Base-by-base conservation (phyloP, 768 basidiomycete genomes). In the Trametes elegans region DNA sequence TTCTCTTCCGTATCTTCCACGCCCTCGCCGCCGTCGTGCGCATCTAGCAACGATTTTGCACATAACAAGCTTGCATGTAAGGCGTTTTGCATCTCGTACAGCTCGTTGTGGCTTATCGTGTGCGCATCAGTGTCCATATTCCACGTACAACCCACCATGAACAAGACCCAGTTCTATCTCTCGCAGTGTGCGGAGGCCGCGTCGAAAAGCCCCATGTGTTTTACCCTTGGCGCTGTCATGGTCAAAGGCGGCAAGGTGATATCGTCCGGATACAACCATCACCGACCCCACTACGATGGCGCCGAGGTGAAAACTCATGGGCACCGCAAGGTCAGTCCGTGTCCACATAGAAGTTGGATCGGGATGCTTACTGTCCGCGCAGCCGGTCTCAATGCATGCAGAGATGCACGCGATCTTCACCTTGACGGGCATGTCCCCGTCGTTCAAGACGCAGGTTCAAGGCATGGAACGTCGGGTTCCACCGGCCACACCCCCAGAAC, bases 401-500 rank as follows among this genome's bases (percentile, higher is more conserved):
- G 79, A 82, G 69, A 83, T 82, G 82, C 77, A 82, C 58, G 77
- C 76, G 26, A 83, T 82, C 53, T 79, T 77, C 67, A 81, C 69
- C 59, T 62, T 77, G 51, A 79, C 77, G 47, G 70, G 77, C 70
- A 72, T 71, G 74, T 74, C 76, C 39, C 79, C 79, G 44, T 74
- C 78, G 57, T 77, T 75, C 71, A 79, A 77, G 73, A 75, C 72
- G 70, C 80, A 79, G 69, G 73, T 79, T 78, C 73, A 77, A 79
- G 71, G 64, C 59, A 61, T 63, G 62, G 69, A 64, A 55, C 66
- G 63, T 60, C 66, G 63, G 35, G 63, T 61, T 66, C 61, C 60
- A 62, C 68, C 55, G 45, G 42, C 54, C 53, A 57, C 61, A 53
- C 60, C 63, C 31, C 61, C 53, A 49, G 57, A 57, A 59, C 49